Base-by-base conservation (phyloP, 768 basidiomycete species). In the Leccinum boreale region DNA sequence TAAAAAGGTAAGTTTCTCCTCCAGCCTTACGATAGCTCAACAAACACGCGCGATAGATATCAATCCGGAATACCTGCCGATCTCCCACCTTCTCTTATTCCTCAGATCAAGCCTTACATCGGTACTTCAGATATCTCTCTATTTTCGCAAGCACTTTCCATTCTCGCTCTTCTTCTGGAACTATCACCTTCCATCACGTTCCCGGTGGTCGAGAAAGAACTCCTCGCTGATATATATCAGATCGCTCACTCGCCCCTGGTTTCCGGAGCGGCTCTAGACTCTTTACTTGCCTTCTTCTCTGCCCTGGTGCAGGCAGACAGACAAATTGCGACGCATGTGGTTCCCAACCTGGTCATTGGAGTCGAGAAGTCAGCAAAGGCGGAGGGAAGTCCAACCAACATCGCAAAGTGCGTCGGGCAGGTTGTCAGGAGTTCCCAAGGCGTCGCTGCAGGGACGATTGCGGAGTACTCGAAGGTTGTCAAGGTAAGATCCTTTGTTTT, bases 401-500 rank as follows among this genome's bases (percentile, higher is more conserved):
- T 93, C 14, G 91, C 94, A 33, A 89, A 85, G 66, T 93, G 90
- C 61, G 78, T 98, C 15, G 94, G 90, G 0, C 85, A 87, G 56
- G 85, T 96, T 58, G 90, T 95, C 23, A 84, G 78, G 67, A 85
- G 83, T 60, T 77, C 85, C 35, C 86, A 82, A 29, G 80, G 77
- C 19, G 79, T 94, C 36, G 89, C 91, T 14, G 90, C 90, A 0
- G 90, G 89, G 17, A 86, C 90, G 5, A 89, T 97, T 58, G 87
- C 87, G 0, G 89, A 92, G 70, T 95, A 92, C 67, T 84, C 87
- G 3, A 94, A 89, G 70, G 75, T 84, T 52, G 73, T 98, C 66
- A 90, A 88, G 81, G 93, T 89, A 58, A 24, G 64, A 36, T 57
- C 49, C 3, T 31, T 28, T 35, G 23, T 52, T n/a, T 28, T 58